Evolutionary conservation across 176 grass and related monocot genomes (phyloP).

Genomic region (Cenchrus fungigraminus): DNA sequence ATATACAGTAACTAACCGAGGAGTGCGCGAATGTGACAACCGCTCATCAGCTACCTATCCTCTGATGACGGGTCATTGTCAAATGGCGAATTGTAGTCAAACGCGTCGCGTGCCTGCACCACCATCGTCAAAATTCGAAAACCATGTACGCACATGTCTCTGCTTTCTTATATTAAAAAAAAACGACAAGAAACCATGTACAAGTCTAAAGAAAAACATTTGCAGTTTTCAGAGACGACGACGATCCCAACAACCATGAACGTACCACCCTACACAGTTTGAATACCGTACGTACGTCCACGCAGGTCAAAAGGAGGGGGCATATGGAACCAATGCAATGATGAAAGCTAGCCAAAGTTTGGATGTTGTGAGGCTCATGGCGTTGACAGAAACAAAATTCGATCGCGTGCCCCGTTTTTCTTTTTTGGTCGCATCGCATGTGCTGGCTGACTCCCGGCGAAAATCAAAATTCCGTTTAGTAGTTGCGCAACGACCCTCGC

Average conservation of each 20-base stretch:
- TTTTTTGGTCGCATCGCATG: not conserved
- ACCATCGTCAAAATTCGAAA: not conserved
- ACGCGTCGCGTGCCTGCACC: not conserved
- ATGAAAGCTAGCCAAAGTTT: not conserved
- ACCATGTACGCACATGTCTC: not conserved
- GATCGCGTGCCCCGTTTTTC: not conserved
- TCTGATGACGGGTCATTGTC: not conserved
- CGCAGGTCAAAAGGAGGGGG: not conserved
- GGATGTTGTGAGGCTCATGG: not conserved
- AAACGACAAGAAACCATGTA: not conserved
- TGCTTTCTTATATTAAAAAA: not conserved
- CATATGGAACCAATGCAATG: not conserved
- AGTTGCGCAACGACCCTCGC: not conserved
- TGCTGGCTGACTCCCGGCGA: not conserved
- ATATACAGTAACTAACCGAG: too few species aligned
- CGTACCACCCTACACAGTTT: not conserved
- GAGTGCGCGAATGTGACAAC: not conserved
- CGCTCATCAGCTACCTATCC: too few species aligned
- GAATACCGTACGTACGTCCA: not conserved
- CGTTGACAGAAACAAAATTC: constrained; percentile 16
- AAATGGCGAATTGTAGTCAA: not conserved
- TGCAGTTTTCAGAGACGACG: not conserved
- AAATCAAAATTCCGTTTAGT: not conserved
- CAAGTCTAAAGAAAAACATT: not conserved
- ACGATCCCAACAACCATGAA: not conserved